These are phyloP conservation scores for Chloropicon primus DNA, from an alignment of 139 green algal genomes.

Conservation along the genomic window DNA sequence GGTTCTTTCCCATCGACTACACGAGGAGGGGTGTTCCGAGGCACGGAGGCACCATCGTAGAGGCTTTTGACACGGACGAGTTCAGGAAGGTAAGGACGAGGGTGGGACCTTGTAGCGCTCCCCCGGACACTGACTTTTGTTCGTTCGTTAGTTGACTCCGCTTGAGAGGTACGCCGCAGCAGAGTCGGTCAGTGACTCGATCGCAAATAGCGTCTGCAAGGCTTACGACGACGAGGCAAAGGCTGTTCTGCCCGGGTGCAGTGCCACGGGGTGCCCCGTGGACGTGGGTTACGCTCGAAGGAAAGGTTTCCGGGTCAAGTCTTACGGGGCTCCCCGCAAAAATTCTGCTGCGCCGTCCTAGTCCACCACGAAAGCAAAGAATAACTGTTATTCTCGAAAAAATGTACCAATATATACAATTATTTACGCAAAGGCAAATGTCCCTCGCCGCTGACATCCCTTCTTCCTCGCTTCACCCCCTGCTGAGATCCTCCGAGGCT, in stretches of 20 bases:
- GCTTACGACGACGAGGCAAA: background rate
- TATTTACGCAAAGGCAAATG: no score
- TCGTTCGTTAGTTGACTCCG: background rate
- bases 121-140: no score
- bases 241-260: background rate
- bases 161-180: background rate
- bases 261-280: background rate
- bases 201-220: background rate
- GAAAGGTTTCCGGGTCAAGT: background rate
- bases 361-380: no score
- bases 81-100: slow-evolving; percentile 13
- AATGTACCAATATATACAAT: no score
- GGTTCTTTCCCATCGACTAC: slow-evolving; percentile 28
- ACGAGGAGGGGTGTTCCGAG: slow-evolving; percentile 26
- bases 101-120: no score
- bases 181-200: background rate
- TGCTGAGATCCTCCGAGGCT: background rate
- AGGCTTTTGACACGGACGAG: slow-evolving; percentile 34
- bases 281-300: background rate
- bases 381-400: no score
- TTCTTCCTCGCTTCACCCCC: no score
- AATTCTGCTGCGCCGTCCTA: no score
- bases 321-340: background rate
- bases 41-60: slow-evolving; percentile 24
- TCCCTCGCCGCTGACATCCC: no score